phyloP scores from a whole-genome alignment of 179 eudicot species.

The Dionaea muscipula region DNA sequence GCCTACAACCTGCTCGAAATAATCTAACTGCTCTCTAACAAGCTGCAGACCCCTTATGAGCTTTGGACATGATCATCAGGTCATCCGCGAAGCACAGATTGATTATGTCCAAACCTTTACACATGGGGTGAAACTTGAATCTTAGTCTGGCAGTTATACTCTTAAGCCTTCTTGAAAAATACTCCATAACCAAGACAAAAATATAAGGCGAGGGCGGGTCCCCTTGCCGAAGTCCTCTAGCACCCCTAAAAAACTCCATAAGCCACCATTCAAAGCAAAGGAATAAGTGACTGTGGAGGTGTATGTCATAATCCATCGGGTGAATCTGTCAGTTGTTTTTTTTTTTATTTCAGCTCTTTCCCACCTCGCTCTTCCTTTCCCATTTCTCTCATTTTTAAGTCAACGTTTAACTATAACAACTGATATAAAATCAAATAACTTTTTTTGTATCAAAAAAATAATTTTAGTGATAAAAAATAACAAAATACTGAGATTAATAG shows the following conservation, averaged over 20 bases:
- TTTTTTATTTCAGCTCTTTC: too few species aligned
- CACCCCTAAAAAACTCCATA: not conserved
- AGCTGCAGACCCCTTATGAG: not conserved
- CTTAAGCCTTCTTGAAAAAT: not conserved
- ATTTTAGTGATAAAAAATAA: too few species aligned
- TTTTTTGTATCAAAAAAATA: too few species aligned
- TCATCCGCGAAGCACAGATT: not conserved
- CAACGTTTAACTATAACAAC: too few species aligned
- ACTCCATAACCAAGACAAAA: conserved; percentile 3
- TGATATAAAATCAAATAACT: too few species aligned
- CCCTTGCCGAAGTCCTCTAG: not conserved
- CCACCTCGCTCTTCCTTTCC: too few species aligned
- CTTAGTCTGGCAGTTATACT: not conserved
- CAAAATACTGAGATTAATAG: too few species aligned
- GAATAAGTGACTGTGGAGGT: not conserved
- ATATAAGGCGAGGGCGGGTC: not conserved
- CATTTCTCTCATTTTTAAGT: too few species aligned
- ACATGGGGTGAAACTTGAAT: not conserved
- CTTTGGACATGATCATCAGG: not conserved
- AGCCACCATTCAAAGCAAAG: not conserved
- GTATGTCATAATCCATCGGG: not conserved
- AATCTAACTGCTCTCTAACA: not conserved
- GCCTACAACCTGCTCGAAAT: not conserved
- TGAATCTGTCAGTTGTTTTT: too few species aligned
- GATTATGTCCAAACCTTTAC: not conserved